Evolutionary conservation across 257 asterid genomes (phyloP).

Genomic region (Solanum appendiculatum): DNA sequence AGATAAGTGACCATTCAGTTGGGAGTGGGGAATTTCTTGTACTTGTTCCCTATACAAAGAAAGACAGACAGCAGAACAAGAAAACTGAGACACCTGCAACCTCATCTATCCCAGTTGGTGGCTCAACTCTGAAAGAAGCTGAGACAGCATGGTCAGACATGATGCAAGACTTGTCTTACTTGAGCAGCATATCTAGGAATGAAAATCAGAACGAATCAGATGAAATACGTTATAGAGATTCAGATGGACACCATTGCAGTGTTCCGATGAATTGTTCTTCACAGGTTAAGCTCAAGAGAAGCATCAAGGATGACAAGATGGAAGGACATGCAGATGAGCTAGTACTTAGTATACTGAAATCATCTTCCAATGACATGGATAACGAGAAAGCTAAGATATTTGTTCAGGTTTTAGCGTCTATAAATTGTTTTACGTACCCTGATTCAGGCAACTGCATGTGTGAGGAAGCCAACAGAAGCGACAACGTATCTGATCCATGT

Average conservation of each 20-base stretch:
- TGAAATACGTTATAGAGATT: constrained; percentile 14
- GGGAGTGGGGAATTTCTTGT: constrained; percentile 59
- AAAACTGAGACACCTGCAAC: constrained; percentile 10
- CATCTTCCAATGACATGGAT: constrained; percentile 22
- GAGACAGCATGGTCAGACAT: constrained; percentile 70
- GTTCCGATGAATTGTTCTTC: constrained; percentile 6
- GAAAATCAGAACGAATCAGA: constrained; percentile 20
- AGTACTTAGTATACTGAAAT: constrained; percentile 32
- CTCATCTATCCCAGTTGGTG: constrained; percentile 9
- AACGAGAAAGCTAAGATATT: constrained; percentile 31
- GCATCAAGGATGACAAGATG: constrained; percentile 15
- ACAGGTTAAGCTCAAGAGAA: constrained; percentile 26
- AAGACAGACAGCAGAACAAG: constrained; percentile 28
- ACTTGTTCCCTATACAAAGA: constrained; percentile 57
- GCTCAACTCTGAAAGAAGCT: constrained; percentile 29
- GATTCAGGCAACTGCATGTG: constrained; percentile 45
- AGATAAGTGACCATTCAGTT: constrained; percentile 34
- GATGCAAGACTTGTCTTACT: constrained; percentile 61
- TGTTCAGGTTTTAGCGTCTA: constrained; percentile 35
- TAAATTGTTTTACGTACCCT: constrained; percentile 50
- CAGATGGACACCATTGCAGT: constrained; percentile 10
- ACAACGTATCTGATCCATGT: constrained; percentile 17
- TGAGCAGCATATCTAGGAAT: constrained; percentile 9
- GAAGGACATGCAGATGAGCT: constrained; percentile 23
- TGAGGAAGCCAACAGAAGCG: constrained; percentile 17